Percentiles rank a stretch among this genome's conserved stretches.
Conservation (phyloP, 768 basidiomycete species). For the Chlorophyllum brunneum region DNA sequence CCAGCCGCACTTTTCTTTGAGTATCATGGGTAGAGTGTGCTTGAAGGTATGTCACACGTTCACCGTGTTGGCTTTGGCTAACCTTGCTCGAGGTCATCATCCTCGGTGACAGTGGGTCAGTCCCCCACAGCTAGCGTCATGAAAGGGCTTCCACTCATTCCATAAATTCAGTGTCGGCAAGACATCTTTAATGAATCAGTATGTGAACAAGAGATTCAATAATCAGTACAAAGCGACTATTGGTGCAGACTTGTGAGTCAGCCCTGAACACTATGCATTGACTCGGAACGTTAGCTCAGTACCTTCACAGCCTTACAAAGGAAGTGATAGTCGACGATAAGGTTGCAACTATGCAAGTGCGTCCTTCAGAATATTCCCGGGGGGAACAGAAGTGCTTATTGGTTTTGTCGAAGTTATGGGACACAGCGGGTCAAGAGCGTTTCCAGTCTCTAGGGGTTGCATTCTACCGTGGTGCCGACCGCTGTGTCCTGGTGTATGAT, state of each 20-base stretch:
- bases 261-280: slow-evolving; percentile 9
- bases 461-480: slow-evolving; percentile 98
- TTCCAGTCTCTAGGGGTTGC: slow-evolving; percentile 99
- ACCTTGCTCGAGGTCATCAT: slow-evolving; percentile 79
- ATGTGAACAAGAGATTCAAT: slow-evolving; percentile 99
- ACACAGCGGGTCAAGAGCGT: slow-evolving; percentile 98
- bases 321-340: slow-evolving; percentile 99
- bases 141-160: slow-evolving; percentile 15
- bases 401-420: slow-evolving; percentile 86
- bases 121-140: slow-evolving; percentile 11
- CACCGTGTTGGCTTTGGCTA: background rate
- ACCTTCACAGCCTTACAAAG: slow-evolving; percentile 74
- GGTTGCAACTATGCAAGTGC: slow-evolving; percentile 96
- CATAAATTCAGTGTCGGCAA: slow-evolving; percentile 79
- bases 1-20: slow-evolving; percentile 31
- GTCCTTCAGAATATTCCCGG: slow-evolving; percentile 6
- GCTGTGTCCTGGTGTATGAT: slow-evolving; percentile 98
- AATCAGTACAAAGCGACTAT: slow-evolving; percentile 99
- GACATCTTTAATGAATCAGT: slow-evolving; percentile 99
- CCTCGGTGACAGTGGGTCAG: slow-evolving; percentile 93
- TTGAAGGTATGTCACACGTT: slow-evolving; percentile 56
- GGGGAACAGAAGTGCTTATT: background rate
- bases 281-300: slow-evolving; percentile 19
- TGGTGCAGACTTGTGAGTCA: slow-evolving; percentile 89
- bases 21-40: slow-evolving; percentile 78